Evolutionary conservation across 306 rosid species (phyloP), one percentile per base, ranked within the genome.

Genomic region (Casuarina cunninghamiana): DNA sequence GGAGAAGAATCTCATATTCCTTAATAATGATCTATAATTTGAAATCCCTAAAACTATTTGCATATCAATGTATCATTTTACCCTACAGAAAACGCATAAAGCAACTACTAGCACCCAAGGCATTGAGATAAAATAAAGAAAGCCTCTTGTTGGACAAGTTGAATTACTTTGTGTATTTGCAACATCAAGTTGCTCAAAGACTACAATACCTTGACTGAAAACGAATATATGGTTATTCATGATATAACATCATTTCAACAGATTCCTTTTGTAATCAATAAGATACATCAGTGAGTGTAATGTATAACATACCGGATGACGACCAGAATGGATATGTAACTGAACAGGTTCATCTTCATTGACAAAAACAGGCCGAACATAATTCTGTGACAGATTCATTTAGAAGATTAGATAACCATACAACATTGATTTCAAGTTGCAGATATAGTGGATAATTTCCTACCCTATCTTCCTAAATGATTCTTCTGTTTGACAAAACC

Each of bases 331-430:
- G 71, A 95, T 83, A 70, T 84, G 88, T 77, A 95, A 91, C 82
- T 92, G 98, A 77, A 82, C 88, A 72, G 97, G 93, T 83, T 95
- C 97, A 67, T 80, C 72, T 54, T 89, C 90, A 63, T 67, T 83
- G 72, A 78, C 88, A 46, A 95, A 88, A 72, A 77, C 86, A 61
- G 98, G 98, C 58, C 90, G 83, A 74, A 85, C 91, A 87, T 88
- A 92, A 63, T 90, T 85, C 98, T 95, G 87, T 75, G 66, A 77
- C 77, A 89, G 68, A 80, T 72, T 41, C 80, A 13, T 42, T 37
- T 42, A 71, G 61, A 81, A 74, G 77, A 79, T 65, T 73, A 73
- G 45, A 72, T 46, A 1, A 42, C 60, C 54, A 69, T 10, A 13
- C 53, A 42, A 37, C 2, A 4, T 12, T 42, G 46, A 50, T 65